Evolutionary conservation across 768 basidiomycete species (phyloP).

Genomic region (Suillus occidentalis): DNA sequence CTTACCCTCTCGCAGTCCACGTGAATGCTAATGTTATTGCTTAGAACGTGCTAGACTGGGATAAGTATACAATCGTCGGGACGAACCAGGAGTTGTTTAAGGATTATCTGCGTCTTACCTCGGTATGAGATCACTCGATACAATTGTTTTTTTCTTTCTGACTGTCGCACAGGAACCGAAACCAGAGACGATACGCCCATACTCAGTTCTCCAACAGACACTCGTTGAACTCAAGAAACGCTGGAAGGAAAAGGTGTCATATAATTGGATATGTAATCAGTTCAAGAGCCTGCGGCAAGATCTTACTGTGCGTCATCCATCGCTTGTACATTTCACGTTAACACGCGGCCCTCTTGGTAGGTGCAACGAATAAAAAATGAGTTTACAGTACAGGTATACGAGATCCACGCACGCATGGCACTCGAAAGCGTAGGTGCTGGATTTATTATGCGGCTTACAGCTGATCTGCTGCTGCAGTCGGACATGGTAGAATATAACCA

Average conservation of each 20-base stretch:
- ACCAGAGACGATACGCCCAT: constrained; percentile 91
- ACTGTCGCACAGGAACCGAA: constrained; percentile 78
- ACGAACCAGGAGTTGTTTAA: constrained; percentile 90
- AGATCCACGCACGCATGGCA: constrained; percentile 97
- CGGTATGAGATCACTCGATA: constrained; percentile 46
- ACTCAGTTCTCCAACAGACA: constrained; percentile 79
- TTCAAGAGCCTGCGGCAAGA: constrained; percentile 98
- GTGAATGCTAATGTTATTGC: constrained; percentile 9
- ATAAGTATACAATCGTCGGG: constrained; percentile 92
- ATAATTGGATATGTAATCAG: constrained; percentile 95
- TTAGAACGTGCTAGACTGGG: constrained; percentile 97
- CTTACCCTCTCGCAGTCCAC: constrained; percentile 1
- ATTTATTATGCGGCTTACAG: constrained; percentile 17
- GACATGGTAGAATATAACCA: constrained; percentile 99
- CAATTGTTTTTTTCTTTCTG: constrained; percentile 2
- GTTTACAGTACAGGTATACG: constrained; percentile 96
- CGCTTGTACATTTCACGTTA: constrained; percentile 13
- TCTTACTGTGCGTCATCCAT: constrained; percentile 73
- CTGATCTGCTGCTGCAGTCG: constrained; percentile 47
- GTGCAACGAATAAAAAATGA: constrained; percentile 99
- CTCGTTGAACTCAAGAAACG: constrained; percentile 82
- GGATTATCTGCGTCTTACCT: constrained; percentile 91
- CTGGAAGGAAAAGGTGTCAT: constrained; percentile 76
- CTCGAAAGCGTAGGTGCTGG: constrained; percentile 71
- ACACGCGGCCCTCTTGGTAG: constrained; percentile 40